Evolutionary conservation across 2,329 filamentous ascomycete species (phyloP), one percentile per base, ranked within the genome.

Genomic region (Phaeophleospora eucalypticola): DNA sequence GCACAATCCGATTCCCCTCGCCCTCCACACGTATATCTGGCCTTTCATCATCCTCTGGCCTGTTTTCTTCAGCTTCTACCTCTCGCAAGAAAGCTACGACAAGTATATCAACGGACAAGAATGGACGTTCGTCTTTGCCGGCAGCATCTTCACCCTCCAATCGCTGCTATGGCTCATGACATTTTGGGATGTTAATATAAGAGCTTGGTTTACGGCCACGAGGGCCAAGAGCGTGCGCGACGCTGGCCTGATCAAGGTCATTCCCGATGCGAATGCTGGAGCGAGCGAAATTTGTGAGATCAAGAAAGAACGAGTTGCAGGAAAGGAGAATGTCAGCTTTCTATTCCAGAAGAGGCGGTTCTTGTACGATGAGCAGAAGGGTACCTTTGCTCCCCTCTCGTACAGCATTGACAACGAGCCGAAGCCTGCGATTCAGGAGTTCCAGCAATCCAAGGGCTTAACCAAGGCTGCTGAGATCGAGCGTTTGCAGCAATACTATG

Each of bases 341-440:
- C 75, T 96, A 47, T 98, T 98, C 74, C 93, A 98, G 74, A 98
- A 98, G 76, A 87, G 93, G 60, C 87, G 91, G 32, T 98, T 98
- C 67, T 79, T 96, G 54, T 96, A 89, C 74, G 76, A 88, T 56
- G 69, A 81, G 41, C 79, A 82, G 35, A 80, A 75, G 54, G 80
- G 84, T 52, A 78, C 78, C n/a, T 98, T 98, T 67, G 78, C 83
- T 41, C 88, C 91, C 19, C 75, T 97, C 48, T 76, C 78, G 48
- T 98, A 94, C 70, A 80, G 82, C 36, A 84, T 98, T 66, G 93
- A 98, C 65, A 72, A 74, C 54, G 86, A 94, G 56, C 89, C 90
- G 12, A 93, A 89, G 72, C 90, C 91, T 34, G 71, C 74, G 48
- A 78, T 98, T 54, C 79, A 79, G 51, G 73, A 78, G 33, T 96